phyloP scores from a whole-genome alignment of 768 basidiomycete species.

The Suillus sp. region DNA sequence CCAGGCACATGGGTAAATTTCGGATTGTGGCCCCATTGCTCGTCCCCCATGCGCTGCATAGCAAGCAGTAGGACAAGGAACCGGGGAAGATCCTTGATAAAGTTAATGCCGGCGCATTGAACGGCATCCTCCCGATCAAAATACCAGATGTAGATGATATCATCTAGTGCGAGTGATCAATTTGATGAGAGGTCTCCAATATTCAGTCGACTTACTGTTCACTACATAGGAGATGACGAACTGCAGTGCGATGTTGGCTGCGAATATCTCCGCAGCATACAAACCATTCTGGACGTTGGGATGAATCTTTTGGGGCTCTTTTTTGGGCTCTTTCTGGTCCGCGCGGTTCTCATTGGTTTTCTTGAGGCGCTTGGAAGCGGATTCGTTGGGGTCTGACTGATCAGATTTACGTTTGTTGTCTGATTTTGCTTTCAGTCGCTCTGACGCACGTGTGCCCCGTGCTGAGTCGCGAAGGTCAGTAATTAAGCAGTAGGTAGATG shows the following conservation, averaged over 20 bases:
- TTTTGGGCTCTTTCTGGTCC: background rate
- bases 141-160: conserved; percentile 9
- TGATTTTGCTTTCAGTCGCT: background rate
- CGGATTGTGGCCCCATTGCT: conserved; percentile 17
- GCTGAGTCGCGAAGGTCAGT: background rate
- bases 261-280: conserved; percentile 9
- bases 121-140: conserved; percentile 5
- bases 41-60: conserved; percentile 14
- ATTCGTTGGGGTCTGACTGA: background rate
- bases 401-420: background rate
- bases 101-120: conserved; percentile 16
- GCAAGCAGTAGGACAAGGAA: conserved; percentile 15
- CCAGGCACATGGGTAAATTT: background rate
- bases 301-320: background rate
- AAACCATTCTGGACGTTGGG: background rate
- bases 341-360: background rate
- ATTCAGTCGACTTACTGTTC: background rate
- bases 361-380: background rate
- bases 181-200: background rate
- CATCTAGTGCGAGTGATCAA: background rate
- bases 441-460: background rate
- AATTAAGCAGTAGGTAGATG: background rate
- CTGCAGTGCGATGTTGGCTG: background rate
- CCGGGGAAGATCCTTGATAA: conserved; percentile 17
- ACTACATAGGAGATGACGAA: conserved; percentile 1